Conservation (phyloP, 192 early-diverging fungal genomes). For the Coemansia sp. region DNA sequence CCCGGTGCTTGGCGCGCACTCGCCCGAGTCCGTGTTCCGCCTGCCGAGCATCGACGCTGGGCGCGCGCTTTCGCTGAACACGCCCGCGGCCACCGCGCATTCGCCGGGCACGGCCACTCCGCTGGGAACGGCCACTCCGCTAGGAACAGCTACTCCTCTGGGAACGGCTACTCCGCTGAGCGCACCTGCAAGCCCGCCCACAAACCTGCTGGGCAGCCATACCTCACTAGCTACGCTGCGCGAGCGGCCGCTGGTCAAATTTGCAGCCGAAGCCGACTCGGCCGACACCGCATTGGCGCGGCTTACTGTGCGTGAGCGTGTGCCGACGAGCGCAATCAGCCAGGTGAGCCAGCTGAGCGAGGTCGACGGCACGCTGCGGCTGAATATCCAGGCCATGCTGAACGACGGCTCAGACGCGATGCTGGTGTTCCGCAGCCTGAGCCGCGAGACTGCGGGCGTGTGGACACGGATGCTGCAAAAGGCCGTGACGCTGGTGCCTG, state of each 20-base stretch:
- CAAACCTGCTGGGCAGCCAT: slow-evolving; percentile 29
- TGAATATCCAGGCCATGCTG: slow-evolving; percentile 30
- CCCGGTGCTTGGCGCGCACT: slow-evolving; percentile 8
- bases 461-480: slow-evolving; percentile 43
- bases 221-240: slow-evolving; percentile 39
- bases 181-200: no score
- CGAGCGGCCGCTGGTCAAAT: slow-evolving; percentile 29
- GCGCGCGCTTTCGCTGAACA: slow-evolving; percentile 15
- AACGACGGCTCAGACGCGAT: slow-evolving; percentile 8
- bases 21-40: slow-evolving; percentile 21
- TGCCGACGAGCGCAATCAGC: slow-evolving; percentile 22
- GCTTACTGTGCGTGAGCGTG: slow-evolving; percentile 19
- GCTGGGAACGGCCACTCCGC: slow-evolving; percentile 10
- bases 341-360: slow-evolving; percentile 33
- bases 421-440: slow-evolving; percentile 22
- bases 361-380: slow-evolving; percentile 21
- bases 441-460: slow-evolving; percentile 23
- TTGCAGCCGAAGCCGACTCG: slow-evolving; percentile 12
- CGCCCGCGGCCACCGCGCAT: slow-evolving; percentile 17
- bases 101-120: slow-evolving; percentile 18
- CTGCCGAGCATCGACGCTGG: slow-evolving; percentile 35
- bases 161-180: not conserved
- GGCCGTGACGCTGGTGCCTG: slow-evolving; percentile 18
- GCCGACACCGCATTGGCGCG: not conserved
- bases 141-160: not conserved